Base-by-base conservation (phyloP, 352 stramenopile species). In the Globisporangium lucens region DNA sequence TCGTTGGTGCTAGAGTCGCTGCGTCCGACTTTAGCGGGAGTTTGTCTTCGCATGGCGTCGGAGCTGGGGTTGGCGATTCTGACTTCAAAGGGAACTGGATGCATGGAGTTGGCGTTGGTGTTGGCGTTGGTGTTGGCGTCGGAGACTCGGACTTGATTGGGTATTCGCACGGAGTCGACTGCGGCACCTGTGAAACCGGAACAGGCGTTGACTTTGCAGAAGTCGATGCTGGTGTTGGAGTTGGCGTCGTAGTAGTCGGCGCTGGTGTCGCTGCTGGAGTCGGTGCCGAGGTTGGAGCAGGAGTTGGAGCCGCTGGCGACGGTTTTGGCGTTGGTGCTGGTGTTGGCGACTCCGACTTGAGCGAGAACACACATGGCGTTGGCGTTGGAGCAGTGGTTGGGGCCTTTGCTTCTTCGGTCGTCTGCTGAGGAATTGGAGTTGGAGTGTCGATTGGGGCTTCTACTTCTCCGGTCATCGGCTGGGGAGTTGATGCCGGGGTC, bases 111-210 rank as follows among this genome's bases (percentile, higher is more conserved):
- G 51, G 12, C 29, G 29, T 33, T 29, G 51, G 49, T 9, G 22
- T 56, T 17, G 49, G 22, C 3, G 47, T 55, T 22, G 47, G 47
- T 7, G 22, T 56, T 4, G 33, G 55, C 3, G 56, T 30, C 35
- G 56, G 56, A 6, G 56, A 51, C 36, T 62, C 56, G 33, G 56
- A 62, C 12, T 62, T 62, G 33, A 62, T 51, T 4, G 56, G 56
- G 17, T 51, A 62, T 35, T 29, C 33, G 35, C 56, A 62, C 8
- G 56, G 56, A 17, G 56, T 62, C 33, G 33, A 52, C 35, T 62
- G 56, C 2, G 56, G 35, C 3, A 36, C 33, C 4, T 47, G 41
- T 1, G 41, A 47, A 20, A 47, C 15, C n/a, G 41, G 41, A 33
- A 15, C 29, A 20, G 56, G 13, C 1, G n/a, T 47, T 22, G 20